These are phyloP conservation scores for Zarea fungicola DNA, from an alignment of 2,329 filamentous ascomycete species.

Conservation along the genomic window DNA sequence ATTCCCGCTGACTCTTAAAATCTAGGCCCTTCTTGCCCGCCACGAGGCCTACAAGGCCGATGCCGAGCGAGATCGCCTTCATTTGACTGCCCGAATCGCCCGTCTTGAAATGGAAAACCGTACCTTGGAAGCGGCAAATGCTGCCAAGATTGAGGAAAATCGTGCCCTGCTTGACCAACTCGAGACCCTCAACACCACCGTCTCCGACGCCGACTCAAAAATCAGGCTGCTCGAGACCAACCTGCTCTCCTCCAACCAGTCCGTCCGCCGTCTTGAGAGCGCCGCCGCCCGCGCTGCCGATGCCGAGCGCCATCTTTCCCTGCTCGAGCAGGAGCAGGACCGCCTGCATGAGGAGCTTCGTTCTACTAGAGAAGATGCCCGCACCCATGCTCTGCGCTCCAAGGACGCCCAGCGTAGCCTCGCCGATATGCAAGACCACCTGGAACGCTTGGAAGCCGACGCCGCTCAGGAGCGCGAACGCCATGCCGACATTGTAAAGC, in stretches of 20 bases:
- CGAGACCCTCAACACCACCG: constrained; percentile 74
- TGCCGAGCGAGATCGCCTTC: constrained; percentile 75
- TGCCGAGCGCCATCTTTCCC: constrained; percentile 72
- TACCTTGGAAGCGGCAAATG: constrained; percentile 71
- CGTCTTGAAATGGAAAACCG: constrained; percentile 70
- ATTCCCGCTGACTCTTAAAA: constrained; percentile 31
- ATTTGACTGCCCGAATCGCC: constrained; percentile 68
- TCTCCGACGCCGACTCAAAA: constrained; percentile 72
- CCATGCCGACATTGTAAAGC: constrained; percentile 72
- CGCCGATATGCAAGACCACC: constrained; percentile 73
- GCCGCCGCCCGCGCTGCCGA: constrained; percentile 70
- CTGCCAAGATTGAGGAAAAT: constrained; percentile 76
- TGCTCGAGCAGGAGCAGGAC: constrained; percentile 77
- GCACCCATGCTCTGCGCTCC: constrained; percentile 76
- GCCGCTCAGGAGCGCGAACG: constrained; percentile 72
- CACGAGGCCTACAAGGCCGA: constrained; percentile 95
- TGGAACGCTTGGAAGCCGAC: constrained; percentile 84
- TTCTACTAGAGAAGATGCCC: constrained; percentile 67
- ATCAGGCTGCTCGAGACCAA: constrained; percentile 72
- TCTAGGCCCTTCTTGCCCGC: constrained; percentile 82
- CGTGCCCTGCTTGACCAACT: constrained; percentile 74
- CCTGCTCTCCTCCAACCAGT: constrained; percentile 70
- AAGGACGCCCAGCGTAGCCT: constrained; percentile 77
- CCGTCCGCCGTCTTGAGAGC: constrained; percentile 67
- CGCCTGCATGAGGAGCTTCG: constrained; percentile 63